These are phyloP conservation scores for Oligophagozyma castellii DNA, from an alignment of 1,139 yeast genomes.

Conservation along the genomic window DNA sequence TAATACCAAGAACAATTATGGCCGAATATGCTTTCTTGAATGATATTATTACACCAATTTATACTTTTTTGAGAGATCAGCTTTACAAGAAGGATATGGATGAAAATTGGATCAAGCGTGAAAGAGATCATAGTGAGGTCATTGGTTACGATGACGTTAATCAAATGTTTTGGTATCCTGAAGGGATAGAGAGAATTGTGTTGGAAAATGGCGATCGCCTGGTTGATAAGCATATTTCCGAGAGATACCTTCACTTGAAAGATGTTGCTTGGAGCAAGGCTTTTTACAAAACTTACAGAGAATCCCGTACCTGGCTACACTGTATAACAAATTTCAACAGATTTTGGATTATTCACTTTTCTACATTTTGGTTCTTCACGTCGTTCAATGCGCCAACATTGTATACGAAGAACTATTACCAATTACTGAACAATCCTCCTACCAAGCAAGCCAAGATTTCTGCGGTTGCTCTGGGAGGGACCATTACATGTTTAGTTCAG, in stretches of 20 bases:
- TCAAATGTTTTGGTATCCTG: slow-evolving; percentile 70
- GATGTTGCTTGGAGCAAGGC: slow-evolving; percentile 48
- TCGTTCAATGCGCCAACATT: slow-evolving; percentile 65
- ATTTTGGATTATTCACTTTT: slow-evolving; percentile 69
- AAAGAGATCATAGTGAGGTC: slow-evolving; percentile 52
- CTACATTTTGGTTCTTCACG: slow-evolving; percentile 74
- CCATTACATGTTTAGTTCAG: slow-evolving; percentile 51
- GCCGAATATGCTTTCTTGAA: slow-evolving; percentile 39
- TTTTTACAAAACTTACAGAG: slow-evolving; percentile 61
- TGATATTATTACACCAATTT: slow-evolving; percentile 62
- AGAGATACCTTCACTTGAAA: slow-evolving; percentile 36
- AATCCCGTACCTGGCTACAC: slow-evolving; percentile 69
- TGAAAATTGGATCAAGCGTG: slow-evolving; percentile 34
- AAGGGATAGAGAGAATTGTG: slow-evolving; percentile 40
- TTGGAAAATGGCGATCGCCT: slow-evolving; percentile 32
- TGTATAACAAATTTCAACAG: slow-evolving; percentile 63
- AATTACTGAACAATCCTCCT: slow-evolving; percentile 49
- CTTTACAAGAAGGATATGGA: slow-evolving; percentile 27
- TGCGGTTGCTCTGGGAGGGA: slow-evolving; percentile 59
- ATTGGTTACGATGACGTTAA: slow-evolving; percentile 84
- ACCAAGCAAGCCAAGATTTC: slow-evolving; percentile 48
- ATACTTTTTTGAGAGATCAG: slow-evolving; percentile 46
- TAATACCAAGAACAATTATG: slow-evolving; percentile 1
- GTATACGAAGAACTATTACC: slow-evolving; percentile 50
- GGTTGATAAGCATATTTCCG: slow-evolving; percentile 30